Percentiles rank a stretch among this genome's conserved stretches.
Evolutionary conservation across 768 basidiomycete species (phyloP).

Genomic region (Lactarius pseudohatsudake): DNA sequence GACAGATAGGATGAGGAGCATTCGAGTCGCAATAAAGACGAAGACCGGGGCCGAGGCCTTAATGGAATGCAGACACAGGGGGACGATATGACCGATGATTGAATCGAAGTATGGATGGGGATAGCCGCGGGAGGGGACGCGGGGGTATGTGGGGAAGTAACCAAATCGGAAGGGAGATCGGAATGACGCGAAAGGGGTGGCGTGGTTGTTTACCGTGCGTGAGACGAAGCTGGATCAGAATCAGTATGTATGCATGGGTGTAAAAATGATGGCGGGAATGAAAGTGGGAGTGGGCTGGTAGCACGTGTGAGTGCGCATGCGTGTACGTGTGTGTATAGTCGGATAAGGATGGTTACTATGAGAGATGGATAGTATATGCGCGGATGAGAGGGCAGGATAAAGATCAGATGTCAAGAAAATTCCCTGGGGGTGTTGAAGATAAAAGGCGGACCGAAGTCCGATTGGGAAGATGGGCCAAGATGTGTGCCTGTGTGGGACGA

Average conservation of each 20-base stretch:
- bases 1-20: not conserved
- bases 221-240: slow-evolving; percentile 10
- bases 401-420: not conserved
- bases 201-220: not conserved
- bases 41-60: slow-evolving; percentile 15
- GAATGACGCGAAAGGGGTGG: slow-evolving; percentile 17
- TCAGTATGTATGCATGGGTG: not conserved
- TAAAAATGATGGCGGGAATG: slow-evolving; percentile 12
- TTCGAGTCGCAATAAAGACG: slow-evolving; percentile 6
- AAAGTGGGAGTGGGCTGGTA: slow-evolving; percentile 10
- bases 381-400: not conserved
- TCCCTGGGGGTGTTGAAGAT: not conserved
- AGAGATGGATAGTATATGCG: slow-evolving; percentile 1
- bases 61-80: not conserved
- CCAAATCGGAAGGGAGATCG: slow-evolving; percentile 23
- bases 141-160: slow-evolving; percentile 27
- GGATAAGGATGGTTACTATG: not conserved
- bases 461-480: slow-evolving; percentile 7
- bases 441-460: slow-evolving; percentile 8
- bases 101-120: slow-evolving; percentile 8
- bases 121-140: slow-evolving; percentile 23
- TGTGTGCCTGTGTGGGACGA: slow-evolving; percentile 8
- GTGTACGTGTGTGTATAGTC: not conserved
- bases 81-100: slow-evolving; percentile 3
- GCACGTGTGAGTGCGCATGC: not conserved